Evolutionary conservation across 192 early-diverging fungal genomes (phyloP).

Genomic region (Coemansia erecta): DNA sequence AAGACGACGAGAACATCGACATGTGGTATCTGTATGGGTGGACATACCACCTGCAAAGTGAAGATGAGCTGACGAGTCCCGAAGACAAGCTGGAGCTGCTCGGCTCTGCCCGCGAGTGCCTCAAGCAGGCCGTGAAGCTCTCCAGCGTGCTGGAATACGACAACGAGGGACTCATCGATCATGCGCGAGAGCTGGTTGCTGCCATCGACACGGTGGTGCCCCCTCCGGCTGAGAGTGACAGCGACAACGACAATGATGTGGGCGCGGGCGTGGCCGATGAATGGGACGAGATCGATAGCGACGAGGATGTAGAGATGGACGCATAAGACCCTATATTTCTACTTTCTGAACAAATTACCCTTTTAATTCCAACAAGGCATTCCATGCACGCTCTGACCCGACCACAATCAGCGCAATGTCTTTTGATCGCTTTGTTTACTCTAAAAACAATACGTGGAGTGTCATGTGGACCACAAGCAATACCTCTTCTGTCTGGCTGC

Average conservation of each 20-base stretch:
- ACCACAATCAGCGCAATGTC: not conserved
- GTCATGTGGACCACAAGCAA: not conserved
- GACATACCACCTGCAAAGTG: conserved; percentile 84
- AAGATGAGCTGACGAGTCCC: conserved; percentile 67
- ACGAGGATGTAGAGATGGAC: conserved; percentile 51
- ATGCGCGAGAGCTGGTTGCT: conserved; percentile 65
- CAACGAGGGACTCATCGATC: conserved; percentile 67
- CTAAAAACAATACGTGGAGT: not conserved
- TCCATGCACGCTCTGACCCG: no score
- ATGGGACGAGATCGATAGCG: conserved; percentile 51
- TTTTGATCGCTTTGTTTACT: not conserved
- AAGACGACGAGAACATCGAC: conserved; percentile 92
- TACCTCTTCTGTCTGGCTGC: not conserved
- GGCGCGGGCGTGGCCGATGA: conserved; percentile 56
- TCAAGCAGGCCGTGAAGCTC: conserved; percentile 55
- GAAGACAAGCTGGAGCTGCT: conserved; percentile 30
- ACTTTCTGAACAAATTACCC: no score
- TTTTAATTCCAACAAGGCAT: not conserved
- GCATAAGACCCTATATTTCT: not conserved
- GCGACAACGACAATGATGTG: conserved; percentile 43
- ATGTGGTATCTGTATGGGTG: conserved; percentile 96
- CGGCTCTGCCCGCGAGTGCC: conserved; percentile 43
- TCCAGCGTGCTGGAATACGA: conserved; percentile 60
- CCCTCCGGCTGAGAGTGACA: conserved; percentile 51
- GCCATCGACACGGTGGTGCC: conserved; percentile 59